Conservation (phyloP, 306 rosid genomes). For the Sicyos baderoa region DNA sequence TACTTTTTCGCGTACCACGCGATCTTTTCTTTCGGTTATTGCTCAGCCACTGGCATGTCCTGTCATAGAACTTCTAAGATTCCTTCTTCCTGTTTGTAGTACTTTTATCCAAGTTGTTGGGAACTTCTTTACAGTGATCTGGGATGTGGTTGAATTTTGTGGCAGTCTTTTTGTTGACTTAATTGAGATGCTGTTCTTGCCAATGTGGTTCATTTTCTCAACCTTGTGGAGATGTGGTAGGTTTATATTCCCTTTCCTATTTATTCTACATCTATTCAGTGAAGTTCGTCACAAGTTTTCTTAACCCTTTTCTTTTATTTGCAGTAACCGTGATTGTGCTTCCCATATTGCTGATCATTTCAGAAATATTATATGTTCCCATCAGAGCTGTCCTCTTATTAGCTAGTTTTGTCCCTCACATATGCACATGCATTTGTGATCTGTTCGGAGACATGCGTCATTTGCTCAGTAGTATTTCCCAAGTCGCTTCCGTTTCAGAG, state of each 20-base stretch:
- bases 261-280: conserved; percentile 6
- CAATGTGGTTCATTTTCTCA: conserved; percentile 53
- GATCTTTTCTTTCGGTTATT: conserved; percentile 57
- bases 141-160: conserved; percentile 45
- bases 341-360: conserved; percentile 57
- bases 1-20: conserved; percentile 37
- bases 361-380: conserved; percentile 70
- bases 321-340: conserved; percentile 55
- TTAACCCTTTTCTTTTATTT: neutral
- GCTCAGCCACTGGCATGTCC: conserved; percentile 63
- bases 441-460: conserved; percentile 42
- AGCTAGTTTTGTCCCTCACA: conserved; percentile 37
- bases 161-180: conserved; percentile 40
- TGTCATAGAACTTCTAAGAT: conserved; percentile 43
- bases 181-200: conserved; percentile 51
- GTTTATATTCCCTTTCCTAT: conserved; percentile 31
- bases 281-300: neutral
- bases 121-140: conserved; percentile 45
- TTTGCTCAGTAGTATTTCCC: conserved; percentile 44
- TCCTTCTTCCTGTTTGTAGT: conserved; percentile 58
- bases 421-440: conserved; percentile 28
- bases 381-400: conserved; percentile 41
- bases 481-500: conserved; percentile 65
- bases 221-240: conserved; percentile 57
- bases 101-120: conserved; percentile 36